Percentiles rank a stretch among this genome's conserved stretches.
These are phyloP conservation scores for Podaxis sp. DNA, from an alignment of 768 basidiomycete species.

Conservation along the genomic window DNA sequence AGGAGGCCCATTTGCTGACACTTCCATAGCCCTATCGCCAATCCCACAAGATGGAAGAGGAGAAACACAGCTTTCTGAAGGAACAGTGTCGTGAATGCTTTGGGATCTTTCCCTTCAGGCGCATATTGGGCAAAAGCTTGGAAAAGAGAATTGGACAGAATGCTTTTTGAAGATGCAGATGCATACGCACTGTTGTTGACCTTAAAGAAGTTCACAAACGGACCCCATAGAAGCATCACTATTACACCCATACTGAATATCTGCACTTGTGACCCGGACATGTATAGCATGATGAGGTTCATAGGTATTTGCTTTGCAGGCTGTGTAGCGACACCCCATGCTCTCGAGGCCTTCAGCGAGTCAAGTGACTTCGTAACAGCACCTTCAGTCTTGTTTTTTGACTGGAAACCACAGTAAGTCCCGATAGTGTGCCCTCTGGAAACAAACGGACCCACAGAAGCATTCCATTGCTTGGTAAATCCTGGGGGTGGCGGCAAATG, in stretches of 20 bases:
- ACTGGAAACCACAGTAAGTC: slow-evolving; percentile 30
- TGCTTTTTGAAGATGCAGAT: background rate
- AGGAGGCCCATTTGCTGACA: slow-evolving; percentile 90
- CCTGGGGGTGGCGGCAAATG: slow-evolving; percentile 67
- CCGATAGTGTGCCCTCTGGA: background rate
- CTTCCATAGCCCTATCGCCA: slow-evolving; percentile 89
- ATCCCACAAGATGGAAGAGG: slow-evolving; percentile 71
- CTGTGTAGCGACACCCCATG: slow-evolving; percentile 81
- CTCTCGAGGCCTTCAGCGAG: slow-evolving; percentile 71
- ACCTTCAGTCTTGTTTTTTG: slow-evolving; percentile 37
- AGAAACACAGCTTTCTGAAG: slow-evolving; percentile 74
- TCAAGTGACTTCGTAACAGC: slow-evolving; percentile 54
- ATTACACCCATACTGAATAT: slow-evolving; percentile 97
- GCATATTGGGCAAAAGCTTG: slow-evolving; percentile 75
- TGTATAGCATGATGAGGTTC: slow-evolving; percentile 99
- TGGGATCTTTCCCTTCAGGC: slow-evolving; percentile 56
- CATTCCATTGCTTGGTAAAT: slow-evolving; percentile 46
- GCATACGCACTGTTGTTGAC: slow-evolving; percentile 71
- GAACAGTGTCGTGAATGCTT: slow-evolving; percentile 54
- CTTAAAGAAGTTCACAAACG: slow-evolving; percentile 78
- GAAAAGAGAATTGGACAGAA: background rate
- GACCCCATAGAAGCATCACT: slow-evolving; percentile 85
- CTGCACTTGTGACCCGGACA: slow-evolving; percentile 95
- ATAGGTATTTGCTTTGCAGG: slow-evolving; percentile 93
- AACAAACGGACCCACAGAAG: slow-evolving; percentile 29